These are phyloP conservation scores for Harringtonia aguacate DNA, from an alignment of 2,329 filamentous ascomycete genomes.

Conservation along the genomic window DNA sequence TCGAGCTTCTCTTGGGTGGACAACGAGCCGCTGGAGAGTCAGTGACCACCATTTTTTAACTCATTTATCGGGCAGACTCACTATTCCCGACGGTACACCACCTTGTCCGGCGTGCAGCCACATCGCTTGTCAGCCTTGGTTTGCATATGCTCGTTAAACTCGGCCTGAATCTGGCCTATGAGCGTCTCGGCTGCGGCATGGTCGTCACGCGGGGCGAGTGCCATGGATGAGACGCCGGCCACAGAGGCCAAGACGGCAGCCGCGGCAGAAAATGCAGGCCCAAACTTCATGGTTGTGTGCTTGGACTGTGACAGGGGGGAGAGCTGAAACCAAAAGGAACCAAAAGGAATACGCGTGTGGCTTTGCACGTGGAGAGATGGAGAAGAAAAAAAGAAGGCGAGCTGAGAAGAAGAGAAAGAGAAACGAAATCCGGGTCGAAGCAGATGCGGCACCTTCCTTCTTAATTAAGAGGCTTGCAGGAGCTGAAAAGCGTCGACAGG, in stretches of 20 bases:
- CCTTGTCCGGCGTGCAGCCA: background rate
- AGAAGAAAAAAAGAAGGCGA: background rate
- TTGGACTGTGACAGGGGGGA: background rate
- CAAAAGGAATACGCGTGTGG: background rate
- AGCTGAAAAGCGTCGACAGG: too few species aligned
- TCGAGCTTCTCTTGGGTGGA: conserved; percentile 20
- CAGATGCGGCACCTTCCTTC: background rate
- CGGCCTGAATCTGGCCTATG: background rate
- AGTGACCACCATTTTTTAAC: background rate
- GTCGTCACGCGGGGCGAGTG: background rate
- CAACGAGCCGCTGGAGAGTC: conserved; percentile 17
- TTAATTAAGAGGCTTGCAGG: too few species aligned
- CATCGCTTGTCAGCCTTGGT: background rate
- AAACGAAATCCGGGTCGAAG: background rate
- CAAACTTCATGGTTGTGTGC: background rate
- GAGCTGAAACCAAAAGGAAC: background rate
- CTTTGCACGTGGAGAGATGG: background rate
- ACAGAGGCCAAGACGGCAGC: background rate
- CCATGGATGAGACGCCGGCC: background rate
- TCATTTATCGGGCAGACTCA: background rate
- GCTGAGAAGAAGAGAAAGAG: background rate
- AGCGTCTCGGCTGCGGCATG: background rate
- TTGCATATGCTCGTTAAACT: background rate
- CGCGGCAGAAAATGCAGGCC: background rate
- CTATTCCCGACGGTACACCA: conserved; percentile 3